A percentile compares a stretch with the other conserved stretches of the same genome.
These are phyloP conservation scores for Aspergillus niger DNA, from an alignment of 2,329 filamentous ascomycete genomes.

Conservation along the genomic window DNA sequence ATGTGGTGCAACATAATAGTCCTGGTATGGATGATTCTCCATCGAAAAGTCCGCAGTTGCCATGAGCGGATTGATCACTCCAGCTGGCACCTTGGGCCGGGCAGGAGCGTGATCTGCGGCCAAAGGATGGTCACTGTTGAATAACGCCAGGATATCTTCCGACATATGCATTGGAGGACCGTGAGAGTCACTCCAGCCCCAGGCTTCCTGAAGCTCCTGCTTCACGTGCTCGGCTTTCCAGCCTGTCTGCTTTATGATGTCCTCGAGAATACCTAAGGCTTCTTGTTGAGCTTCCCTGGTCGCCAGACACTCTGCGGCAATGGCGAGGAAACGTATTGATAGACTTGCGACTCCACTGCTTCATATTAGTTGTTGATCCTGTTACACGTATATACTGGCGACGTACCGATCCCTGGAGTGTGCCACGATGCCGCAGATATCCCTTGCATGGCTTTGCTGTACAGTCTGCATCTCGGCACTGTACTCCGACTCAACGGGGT, in stretches of 20 bases:
- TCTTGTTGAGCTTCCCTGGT: slow-evolving; percentile 75
- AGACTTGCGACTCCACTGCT: slow-evolving; percentile 71
- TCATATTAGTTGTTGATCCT: neutral
- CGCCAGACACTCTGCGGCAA: slow-evolving; percentile 73
- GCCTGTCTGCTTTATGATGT: slow-evolving; percentile 73
- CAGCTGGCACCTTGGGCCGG: slow-evolving; percentile 40
- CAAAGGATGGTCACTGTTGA: slow-evolving; percentile 15
- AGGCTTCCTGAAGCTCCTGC: slow-evolving; percentile 70
- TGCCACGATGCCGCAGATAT: slow-evolving; percentile 86
- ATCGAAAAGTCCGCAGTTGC: slow-evolving; percentile 73
- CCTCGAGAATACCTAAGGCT: slow-evolving; percentile 73
- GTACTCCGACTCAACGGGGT: slow-evolving; percentile 65
- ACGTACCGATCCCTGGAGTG: slow-evolving; percentile 73
- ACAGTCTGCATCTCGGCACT: slow-evolving; percentile 69
- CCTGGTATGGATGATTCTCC: slow-evolving; percentile 79
- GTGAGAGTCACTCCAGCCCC: slow-evolving; percentile 66
- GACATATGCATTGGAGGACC: slow-evolving; percentile 29
- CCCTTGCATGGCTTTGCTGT: slow-evolving; percentile 73
- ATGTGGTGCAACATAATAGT: slow-evolving; percentile 72
- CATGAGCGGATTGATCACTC: slow-evolving; percentile 70
- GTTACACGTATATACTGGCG: neutral
- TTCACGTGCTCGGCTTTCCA: slow-evolving; percentile 76
- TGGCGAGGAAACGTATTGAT: slow-evolving; percentile 74
- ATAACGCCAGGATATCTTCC: slow-evolving; percentile 18
- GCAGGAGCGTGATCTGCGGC: slow-evolving; percentile 26